A percentile compares a stretch with the other conserved stretches of the same genome.
Evolutionary conservation across 2,329 filamentous ascomycete genomes (phyloP).

Genomic region (Colletotrichum sp.): DNA sequence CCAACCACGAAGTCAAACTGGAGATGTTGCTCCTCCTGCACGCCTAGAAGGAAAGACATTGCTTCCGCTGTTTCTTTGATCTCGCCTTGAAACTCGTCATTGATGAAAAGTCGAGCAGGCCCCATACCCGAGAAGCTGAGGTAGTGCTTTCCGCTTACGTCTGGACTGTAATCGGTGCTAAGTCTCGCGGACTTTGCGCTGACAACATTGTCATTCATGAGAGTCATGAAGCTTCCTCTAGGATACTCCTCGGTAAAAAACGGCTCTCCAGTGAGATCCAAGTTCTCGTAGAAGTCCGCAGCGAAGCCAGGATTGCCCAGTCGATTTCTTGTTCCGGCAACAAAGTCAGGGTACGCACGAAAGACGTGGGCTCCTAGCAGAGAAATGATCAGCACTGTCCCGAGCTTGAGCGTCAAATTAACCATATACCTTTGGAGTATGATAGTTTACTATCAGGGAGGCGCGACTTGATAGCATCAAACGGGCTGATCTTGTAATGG

Average conservation of each 20-base stretch:
- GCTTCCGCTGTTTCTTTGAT: conserved; percentile 53
- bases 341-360: neutral
- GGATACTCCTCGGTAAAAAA: neutral
- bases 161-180: neutral
- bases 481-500: neutral
- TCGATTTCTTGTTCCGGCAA: neutral
- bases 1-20: neutral
- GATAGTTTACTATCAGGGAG: neutral
- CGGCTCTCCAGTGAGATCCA: neutral
- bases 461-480: neutral
- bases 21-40: conserved; percentile 40
- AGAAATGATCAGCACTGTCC: neutral
- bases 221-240: neutral
- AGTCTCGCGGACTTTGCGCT: neutral
- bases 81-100: conserved; percentile 62
- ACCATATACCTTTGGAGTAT: neutral
- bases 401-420: fast-evolving
- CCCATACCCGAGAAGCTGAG: conserved; percentile 44
- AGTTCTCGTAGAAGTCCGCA: neutral
- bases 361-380: neutral
- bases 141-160: conserved; percentile 32
- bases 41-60: conserved; percentile 69
- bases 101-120: conserved; percentile 66
- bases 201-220: neutral
- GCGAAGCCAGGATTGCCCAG: conserved; percentile 31